Conservation (phyloP, 495 filamentous ascomycete species). For the Neurospora sp. region DNA sequence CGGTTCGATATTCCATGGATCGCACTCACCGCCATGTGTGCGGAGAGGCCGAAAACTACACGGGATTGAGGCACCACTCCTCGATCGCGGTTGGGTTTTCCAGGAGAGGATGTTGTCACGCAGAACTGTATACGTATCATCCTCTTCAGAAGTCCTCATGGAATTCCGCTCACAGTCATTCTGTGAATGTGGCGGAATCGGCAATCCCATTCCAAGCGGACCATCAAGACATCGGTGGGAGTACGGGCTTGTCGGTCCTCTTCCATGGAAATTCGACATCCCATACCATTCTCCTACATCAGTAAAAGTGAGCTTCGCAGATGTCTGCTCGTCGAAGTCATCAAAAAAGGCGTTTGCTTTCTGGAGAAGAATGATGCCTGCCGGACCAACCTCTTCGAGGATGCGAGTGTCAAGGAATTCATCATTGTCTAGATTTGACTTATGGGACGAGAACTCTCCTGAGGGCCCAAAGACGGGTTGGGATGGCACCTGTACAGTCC, state of each 20-base stretch:
- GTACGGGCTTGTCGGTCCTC: neutral
- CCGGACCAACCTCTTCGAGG: neutral
- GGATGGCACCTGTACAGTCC: neutral
- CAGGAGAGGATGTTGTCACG: neutral
- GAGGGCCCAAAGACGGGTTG: neutral
- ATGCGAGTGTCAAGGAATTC: neutral
- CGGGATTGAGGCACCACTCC: neutral
- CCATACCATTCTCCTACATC: neutral
- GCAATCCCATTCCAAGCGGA: neutral
- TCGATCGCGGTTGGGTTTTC: neutral
- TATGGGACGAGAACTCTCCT: rapidly evolving
- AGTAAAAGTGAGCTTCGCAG: neutral
- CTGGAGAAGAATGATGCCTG: neutral
- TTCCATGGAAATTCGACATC: neutral
- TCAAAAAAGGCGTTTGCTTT: neutral
- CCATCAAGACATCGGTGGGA: neutral
- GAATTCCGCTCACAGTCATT: neutral
- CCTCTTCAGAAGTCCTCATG: neutral
- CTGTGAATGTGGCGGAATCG: neutral
- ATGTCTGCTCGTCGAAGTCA: neutral
- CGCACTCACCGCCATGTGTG: neutral
- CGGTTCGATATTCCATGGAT: neutral
- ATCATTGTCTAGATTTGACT: neutral
- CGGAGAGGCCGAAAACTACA: neutral
- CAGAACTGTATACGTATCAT: neutral